Evolutionary conservation across 2,329 filamentous ascomycete species (phyloP), one percentile per base, ranked within the genome.

Genomic region (Alternaria sp.): DNA sequence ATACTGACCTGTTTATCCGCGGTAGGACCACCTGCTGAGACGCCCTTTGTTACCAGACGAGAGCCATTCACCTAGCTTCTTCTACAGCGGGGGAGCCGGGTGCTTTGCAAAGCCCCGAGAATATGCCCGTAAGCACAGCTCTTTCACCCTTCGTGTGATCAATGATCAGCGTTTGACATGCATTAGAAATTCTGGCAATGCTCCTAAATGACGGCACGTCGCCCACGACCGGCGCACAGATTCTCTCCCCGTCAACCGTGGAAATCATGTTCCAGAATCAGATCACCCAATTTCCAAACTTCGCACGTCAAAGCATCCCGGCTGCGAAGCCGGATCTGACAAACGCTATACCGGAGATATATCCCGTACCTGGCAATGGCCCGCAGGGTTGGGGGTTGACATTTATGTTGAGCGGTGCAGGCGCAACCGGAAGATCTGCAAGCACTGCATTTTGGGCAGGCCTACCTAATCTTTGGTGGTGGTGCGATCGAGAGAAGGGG

Each of bases 331-430:
- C 44, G 7, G 24, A 51, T 32, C 36, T 46, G 44, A 51, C 22
- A 18, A 51, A 55, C 46, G 39, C 57, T 32, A 51, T 51, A 14
- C 28, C 46, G 7, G 43, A 56, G 30, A 56, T 59, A 26, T 32
- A 34, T 41, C 46, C 39, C 24, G 39, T 39, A 24, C 52, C 52
- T 30, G 41, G 52, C 20, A 46, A 46, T 18, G 43, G 38, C 14
- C 43, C 39, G 20, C 30, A 59, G 30, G 38, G 44, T 49, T 59
- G 53, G 54, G 46, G 52, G 2, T 47, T 36, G 32, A 59, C 43
- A 20, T 51, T 41, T 22, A 22, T 39, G 44, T 42, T 36, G 16
- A 56, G 26, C 14, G 28, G 24, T 20, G 39, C 51, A 16, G 20
- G 39, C 26, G 24, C 39, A 16, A 4, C 39, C 8, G 18, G 44